Base-by-base conservation (phyloP, 768 basidiomycete species). In the Hypholoma sublateritium region DNA sequence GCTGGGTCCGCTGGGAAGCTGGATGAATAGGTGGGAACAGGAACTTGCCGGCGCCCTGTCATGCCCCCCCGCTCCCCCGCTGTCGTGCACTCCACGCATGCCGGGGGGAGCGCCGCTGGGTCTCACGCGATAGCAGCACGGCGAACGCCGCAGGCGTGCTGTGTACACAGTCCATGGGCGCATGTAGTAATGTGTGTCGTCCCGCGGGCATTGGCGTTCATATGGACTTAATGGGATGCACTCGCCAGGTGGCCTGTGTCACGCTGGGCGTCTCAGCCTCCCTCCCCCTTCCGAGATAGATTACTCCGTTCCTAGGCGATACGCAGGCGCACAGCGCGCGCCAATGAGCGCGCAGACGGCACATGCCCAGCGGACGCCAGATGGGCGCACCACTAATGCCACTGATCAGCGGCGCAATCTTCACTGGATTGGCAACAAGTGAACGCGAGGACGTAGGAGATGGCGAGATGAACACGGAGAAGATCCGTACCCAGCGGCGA, bases 401-500 rank as follows among this genome's bases (percentile, higher is more conserved):
- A 53, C 13, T 53, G 43, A 53, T 53, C 43, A 36, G n/a, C 35
- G 22, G 53, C 32, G 14, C 34, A 44, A 53, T 53, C 32, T 44
- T 53, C 28, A 44, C 16, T 44, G 32, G 28, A 22, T 19, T 45
- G 19, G 43, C 14, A 28, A 45, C n/a, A 32, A 8, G 32, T 24
- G 32, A 34, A 41, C 35, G 32, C 25, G 16, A 44, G 44, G n/a
- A 24, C 19, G 43, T 2, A 35, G 43, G 16, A 51, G 34, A 51
- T 24, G 22, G 50, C 21, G 17, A 32, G 34, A 34, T 43, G 52
- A 17, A 35, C 25, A 53, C 17, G 28, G 8, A 45, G 53, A 53
- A 53, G 53, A 53, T 53, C 53, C 53, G 53, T 24, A 44, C 42
- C 19, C 42, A 41, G 43, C 53, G 53, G 53, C 53, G 39, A 25